Evolutionary conservation across 139 green algal genomes (phyloP), one percentile per base, ranked within the genome.

Genomic region (Mesostigma viride): DNA sequence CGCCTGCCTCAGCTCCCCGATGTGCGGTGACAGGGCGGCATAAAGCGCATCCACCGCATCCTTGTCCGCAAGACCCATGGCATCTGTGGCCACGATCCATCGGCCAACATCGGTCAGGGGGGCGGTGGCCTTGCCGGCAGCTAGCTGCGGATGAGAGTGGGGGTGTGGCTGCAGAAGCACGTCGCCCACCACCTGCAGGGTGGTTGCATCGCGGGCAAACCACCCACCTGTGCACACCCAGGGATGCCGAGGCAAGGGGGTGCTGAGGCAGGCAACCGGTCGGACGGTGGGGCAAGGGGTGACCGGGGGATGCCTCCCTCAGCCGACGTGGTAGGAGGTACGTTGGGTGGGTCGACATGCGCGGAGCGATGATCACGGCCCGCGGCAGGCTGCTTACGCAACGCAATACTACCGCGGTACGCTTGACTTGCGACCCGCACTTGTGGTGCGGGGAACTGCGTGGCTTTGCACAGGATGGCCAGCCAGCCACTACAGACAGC

Each of bases 31-130:
- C 17, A 79, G 69, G 6, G 51, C 75, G 35, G 82, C 40, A 46
- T 88, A 91, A 40, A 92, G 74, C 0, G 84, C 84, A n/a, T 79
- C 20, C 0, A 30, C 56, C 1, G 81, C 79, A 17, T 35, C 65
- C 3, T 74, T 48, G 6, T 84, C 70, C 1, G 79, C 79, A 0
- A 90, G 62, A 1, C 74, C 79, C 69, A 93, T 94, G 0, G 86
- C 89, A 70, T 95, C 87, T 0, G 63, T 67, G 0, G 71, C 83
- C 14, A 94, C 76, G 47, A 93, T 62, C 84, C 80, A 84, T 65
- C 58, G 14, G 3, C 27, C 3, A n/a, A 36, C 3, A 4, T 3
- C 35, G 14, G 3, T 45, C 26, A 26, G 3, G 32, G 58, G 58
- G 17, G 14, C 24, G 35, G 20, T 45, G 58, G 4, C 24, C 4